Percentiles rank a stretch among this genome's conserved stretches.
phyloP scores from a whole-genome alignment of 805 yeast genomes.

The Candida silvicultrix region DNA sequence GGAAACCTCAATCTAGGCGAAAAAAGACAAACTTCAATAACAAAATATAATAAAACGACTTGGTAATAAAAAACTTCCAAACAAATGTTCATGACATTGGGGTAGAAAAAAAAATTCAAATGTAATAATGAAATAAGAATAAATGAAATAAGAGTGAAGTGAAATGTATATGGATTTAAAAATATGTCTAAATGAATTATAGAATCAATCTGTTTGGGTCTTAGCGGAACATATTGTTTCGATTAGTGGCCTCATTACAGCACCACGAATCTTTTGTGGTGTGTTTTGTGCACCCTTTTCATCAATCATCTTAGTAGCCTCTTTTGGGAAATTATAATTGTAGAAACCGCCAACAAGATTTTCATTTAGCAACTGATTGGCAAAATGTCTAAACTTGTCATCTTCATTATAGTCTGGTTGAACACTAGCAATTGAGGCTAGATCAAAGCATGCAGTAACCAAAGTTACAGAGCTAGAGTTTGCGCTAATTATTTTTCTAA shows the following conservation, averaged over 20 bases:
- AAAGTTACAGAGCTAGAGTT: slow-evolving; percentile 17
- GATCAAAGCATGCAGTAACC: slow-evolving; percentile 23
- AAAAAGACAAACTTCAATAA: neutral
- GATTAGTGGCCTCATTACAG: neutral
- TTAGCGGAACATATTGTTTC: neutral
- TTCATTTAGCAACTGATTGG: slow-evolving; percentile 7
- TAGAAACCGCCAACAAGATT: slow-evolving; percentile 7
- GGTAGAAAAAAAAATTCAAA: no score
- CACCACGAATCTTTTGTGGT: neutral
- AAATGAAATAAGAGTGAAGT: neutral
- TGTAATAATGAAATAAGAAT: no score
- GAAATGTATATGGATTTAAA: neutral
- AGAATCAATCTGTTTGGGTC: neutral
- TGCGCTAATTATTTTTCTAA: slow-evolving; percentile 20
- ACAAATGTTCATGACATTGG: neutral
- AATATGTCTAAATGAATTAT: neutral
- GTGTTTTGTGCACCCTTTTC: neutral
- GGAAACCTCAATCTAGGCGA: neutral
- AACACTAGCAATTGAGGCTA: slow-evolving; percentile 25
- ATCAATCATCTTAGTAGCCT: neutral
- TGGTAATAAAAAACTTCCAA: neutral
- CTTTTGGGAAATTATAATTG: slow-evolving; percentile 4
- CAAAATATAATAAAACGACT: neutral
- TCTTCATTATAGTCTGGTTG: slow-evolving; percentile 16
- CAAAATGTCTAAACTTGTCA: neutral